Percentiles rank a stretch among this genome's conserved stretches.
These are phyloP conservation scores for Hibiscus trionum DNA, from an alignment of 345 rosid species.

Conservation along the genomic window DNA sequence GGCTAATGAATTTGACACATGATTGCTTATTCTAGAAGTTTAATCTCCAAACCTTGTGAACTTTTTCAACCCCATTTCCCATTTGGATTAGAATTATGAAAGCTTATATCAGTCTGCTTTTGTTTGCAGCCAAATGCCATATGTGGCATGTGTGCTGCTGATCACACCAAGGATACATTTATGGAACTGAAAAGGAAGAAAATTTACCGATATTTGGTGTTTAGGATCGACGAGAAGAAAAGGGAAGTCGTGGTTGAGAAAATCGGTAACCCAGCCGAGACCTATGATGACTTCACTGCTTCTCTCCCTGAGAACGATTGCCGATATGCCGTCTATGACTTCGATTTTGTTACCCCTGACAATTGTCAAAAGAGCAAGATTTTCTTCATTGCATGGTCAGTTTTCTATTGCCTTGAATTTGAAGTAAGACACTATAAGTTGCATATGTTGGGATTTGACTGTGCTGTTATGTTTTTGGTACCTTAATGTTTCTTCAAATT, in stretches of 20 bases:
- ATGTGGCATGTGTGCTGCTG: constrained; percentile 77
- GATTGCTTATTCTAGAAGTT: background rate
- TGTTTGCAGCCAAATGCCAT: constrained; percentile 57
- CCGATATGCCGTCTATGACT: constrained; percentile 66
- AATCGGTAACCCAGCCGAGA: constrained; percentile 54
- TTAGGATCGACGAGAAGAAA: constrained; percentile 58
- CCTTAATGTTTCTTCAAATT: background rate
- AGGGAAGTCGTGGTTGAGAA: constrained; percentile 60
- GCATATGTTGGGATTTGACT: background rate
- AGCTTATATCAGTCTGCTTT: constrained; percentile 1
- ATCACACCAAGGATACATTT: constrained; percentile 48
- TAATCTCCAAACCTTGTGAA: background rate
- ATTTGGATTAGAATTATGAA: background rate
- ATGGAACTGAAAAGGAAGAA: constrained; percentile 68
- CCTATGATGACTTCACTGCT: constrained; percentile 59
- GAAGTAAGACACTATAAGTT: background rate
- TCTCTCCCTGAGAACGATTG: constrained; percentile 65
- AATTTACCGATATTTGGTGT: constrained; percentile 54
- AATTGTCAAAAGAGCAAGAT: constrained; percentile 77
- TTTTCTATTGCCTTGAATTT: constrained; percentile 20
- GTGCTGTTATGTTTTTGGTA: background rate
- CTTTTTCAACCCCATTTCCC: constrained; percentile 2
- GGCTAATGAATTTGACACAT: background rate
- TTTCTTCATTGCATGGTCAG: constrained; percentile 60
- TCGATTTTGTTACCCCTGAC: constrained; percentile 58